These are phyloP conservation scores for Ophiosphaerella narmari DNA, from an alignment of 2,329 filamentous ascomycete genomes.

Conservation along the genomic window DNA sequence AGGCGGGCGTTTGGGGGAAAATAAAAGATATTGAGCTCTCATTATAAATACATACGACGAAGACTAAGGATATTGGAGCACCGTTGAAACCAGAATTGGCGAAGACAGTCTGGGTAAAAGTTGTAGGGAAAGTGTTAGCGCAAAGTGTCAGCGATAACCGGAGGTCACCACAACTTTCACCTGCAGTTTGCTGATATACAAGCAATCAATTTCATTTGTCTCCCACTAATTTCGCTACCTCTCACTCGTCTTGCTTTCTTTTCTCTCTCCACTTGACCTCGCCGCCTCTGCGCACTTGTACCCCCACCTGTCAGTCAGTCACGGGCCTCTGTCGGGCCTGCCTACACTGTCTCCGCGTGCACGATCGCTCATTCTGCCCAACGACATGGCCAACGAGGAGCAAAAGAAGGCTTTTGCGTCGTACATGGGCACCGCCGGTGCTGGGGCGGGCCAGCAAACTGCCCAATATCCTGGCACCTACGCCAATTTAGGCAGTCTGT, in stretches of 20 bases:
- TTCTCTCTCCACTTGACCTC: not conserved
- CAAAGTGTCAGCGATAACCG: not conserved
- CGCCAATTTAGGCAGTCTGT: constrained; percentile 21
- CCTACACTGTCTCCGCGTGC: constrained; percentile 7
- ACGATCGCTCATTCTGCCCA: constrained; percentile 19
- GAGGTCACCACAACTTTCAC: constrained; percentile 16
- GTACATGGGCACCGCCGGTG: constrained; percentile 32
- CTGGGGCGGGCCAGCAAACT: constrained; percentile 17
- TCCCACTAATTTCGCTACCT: not conserved
- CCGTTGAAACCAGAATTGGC: not conserved
- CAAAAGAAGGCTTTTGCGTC: constrained; percentile 35
- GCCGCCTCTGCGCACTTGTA: not conserved
- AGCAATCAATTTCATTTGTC: not conserved
- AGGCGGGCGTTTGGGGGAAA: constrained; percentile 35
- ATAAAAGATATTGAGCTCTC: constrained; percentile 26
- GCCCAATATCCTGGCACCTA: constrained; percentile 23
- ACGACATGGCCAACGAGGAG: constrained; percentile 36
- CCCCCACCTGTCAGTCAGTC: constrained; percentile 5
- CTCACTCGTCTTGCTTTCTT: not conserved
- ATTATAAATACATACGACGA: not conserved
- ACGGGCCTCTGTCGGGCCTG: constrained; percentile 9
- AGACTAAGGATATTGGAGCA: not conserved
- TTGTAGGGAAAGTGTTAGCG: constrained; percentile 1
- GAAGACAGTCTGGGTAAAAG: not conserved
- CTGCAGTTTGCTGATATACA: constrained; percentile 1